Conservation (phyloP, 495 filamentous ascomycete species). For the Penicillium ochrochloron region DNA sequence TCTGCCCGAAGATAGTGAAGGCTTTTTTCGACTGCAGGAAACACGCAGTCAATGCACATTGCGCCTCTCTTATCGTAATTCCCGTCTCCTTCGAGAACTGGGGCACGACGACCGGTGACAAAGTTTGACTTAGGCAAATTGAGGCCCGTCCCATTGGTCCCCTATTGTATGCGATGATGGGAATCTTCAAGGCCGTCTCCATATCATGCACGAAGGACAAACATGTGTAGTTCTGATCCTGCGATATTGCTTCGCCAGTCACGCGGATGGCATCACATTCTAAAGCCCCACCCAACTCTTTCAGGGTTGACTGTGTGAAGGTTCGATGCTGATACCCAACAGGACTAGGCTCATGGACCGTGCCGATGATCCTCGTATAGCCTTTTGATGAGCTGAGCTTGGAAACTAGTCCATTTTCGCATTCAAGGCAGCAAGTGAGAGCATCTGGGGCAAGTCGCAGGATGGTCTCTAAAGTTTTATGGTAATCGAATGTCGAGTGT, state of each 20-base stretch:
- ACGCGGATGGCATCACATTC: constrained; percentile 24
- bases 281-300: not conserved
- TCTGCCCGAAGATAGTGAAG: constrained; percentile 36
- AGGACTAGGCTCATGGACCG: constrained; percentile 8
- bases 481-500: not conserved
- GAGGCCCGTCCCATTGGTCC: constrained; percentile 61
- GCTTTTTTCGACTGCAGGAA: constrained; percentile 45
- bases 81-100: constrained; percentile 7
- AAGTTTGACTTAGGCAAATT: constrained; percentile 60
- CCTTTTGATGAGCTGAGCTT: constrained; percentile 18
- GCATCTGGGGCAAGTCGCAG: constrained; percentile 32
- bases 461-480: constrained; percentile 16
- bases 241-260: constrained; percentile 18
- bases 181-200: constrained; percentile 12
- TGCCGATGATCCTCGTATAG: constrained; percentile 15
- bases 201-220: constrained; percentile 14
- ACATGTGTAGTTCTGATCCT: constrained; percentile 20
- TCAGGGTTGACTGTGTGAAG: not conserved
- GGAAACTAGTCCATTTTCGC: not conserved
- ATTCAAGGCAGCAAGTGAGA: constrained; percentile 21
- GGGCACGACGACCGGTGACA: constrained; percentile 61
- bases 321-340: constrained; percentile 10
- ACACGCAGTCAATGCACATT: constrained; percentile 48
- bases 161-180: constrained; percentile 30
- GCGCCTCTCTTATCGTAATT: constrained; percentile 25